Base-by-base conservation (phyloP, 768 basidiomycete genomes). In the Tricholoma matsutake region DNA sequence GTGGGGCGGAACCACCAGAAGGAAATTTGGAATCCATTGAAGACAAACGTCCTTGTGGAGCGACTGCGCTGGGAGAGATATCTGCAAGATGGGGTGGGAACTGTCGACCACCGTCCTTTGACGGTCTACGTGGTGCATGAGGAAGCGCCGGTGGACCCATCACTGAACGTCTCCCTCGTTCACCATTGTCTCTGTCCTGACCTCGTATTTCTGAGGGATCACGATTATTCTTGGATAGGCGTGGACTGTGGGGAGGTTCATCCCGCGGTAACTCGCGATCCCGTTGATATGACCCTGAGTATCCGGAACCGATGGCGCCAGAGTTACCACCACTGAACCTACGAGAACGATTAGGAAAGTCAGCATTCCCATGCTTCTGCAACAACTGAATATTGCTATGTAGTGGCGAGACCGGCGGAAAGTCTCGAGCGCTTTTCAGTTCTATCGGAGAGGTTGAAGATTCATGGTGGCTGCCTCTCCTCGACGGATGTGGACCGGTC, bases 51-150 rank as follows among this genome's bases (percentile, higher is more conserved):
- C 75, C 72, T 45, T 67, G 71, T 25, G 69, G 65, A 54, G 70
- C 54, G 31, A 65, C 56, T 55, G 66, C 16, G n/a, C 59, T 68
- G 5, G 77, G 67, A 20, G 76, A 71, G 20, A 66, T 55, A 57
- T 78, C 76, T 5, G 78, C 70, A 39, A 87, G 69, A 69, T 87
- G 88, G 11, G 87, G 85, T 4, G 86, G 87, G 1, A 84, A 67
- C 63, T 86, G 85, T 32, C 86, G 75, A 10, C 75, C 79, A 31
- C 67, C 64, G 20, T 83, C 83, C 61, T 73, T 76, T 16, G 73
- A 73, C 4, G 66, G 58, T 39, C 69, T 72, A 47, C 74, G 74
- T 49, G 68, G 47, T 6, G 76, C 72, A 62, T 76, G 77, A 41
- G 70, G 81, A 34, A 82, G 68, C 6, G 82, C 78, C 13, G 84